Evolutionary conservation across 176 grass and related monocot genomes (phyloP).

Genomic region (barley (Hordeum vulgare)): DNA sequence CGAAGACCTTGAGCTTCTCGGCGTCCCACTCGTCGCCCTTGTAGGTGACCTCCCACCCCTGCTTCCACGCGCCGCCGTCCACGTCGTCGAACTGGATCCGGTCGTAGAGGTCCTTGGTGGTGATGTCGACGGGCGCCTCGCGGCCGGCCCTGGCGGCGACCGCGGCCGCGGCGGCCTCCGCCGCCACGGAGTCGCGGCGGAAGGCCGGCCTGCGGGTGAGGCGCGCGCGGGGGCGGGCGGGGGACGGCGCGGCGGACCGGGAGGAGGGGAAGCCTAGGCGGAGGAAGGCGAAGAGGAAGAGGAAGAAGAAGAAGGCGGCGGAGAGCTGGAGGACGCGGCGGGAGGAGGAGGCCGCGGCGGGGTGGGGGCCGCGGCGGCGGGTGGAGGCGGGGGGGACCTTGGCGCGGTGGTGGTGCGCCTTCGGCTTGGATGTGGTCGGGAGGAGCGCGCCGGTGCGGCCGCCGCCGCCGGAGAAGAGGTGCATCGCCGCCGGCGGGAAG

Average conservation of each 20-base stretch:
- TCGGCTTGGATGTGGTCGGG: slow-evolving; percentile 42
- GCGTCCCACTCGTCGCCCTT: slow-evolving; percentile 66
- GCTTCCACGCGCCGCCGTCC: slow-evolving; percentile 94
- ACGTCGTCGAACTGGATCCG: slow-evolving; percentile 77
- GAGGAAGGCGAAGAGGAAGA: slow-evolving; percentile 63
- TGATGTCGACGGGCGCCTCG: slow-evolving; percentile 69
- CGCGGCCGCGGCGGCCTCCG: slow-evolving; percentile 30
- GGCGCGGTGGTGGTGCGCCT: slow-evolving; percentile 40
- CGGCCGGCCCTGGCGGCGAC: slow-evolving; percentile 15
- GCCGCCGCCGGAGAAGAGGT: slow-evolving; percentile 31
- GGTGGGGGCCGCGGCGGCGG: slow-evolving; percentile 36
- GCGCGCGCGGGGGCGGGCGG: slow-evolving; percentile 31
- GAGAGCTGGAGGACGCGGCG: slow-evolving; percentile 60
- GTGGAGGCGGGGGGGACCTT: slow-evolving; percentile 50
- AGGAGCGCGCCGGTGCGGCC: slow-evolving; percentile 39
- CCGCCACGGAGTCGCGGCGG: slow-evolving; percentile 38
- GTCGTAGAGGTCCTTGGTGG: slow-evolving; percentile 86
- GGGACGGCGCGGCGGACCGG: not conserved
- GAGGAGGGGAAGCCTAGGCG: slow-evolving; percentile 63
- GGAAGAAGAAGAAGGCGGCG: slow-evolving; percentile 29
- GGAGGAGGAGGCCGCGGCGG: slow-evolving; percentile 21
- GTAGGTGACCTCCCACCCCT: slow-evolving; percentile 84
- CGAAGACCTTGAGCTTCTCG: slow-evolving; percentile 97
- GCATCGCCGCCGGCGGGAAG: slow-evolving; percentile 33
- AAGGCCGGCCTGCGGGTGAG: slow-evolving; percentile 53